phyloP scores from a whole-genome alignment of 1,284 basidiomycete genomes.

The Melampsora larici-populina region DNA sequence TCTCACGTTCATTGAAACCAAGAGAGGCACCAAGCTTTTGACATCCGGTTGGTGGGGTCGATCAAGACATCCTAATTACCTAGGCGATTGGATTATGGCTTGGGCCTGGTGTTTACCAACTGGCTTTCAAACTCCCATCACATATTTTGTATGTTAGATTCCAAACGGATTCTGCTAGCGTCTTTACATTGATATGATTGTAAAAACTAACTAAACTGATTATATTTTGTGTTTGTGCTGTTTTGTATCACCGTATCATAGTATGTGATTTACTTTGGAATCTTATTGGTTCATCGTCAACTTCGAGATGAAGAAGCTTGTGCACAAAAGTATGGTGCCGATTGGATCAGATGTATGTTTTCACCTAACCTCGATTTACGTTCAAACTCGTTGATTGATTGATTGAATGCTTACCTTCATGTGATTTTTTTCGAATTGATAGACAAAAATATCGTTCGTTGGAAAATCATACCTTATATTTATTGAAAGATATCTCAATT shows the following conservation, averaged over 20 bases:
- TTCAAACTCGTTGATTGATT: background rate
- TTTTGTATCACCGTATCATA: background rate
- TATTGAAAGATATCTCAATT: background rate
- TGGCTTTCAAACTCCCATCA: slow-evolving; percentile 83
- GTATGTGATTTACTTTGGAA: slow-evolving; percentile 78
- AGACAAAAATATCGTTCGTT: slow-evolving; percentile 33
- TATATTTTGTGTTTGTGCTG: background rate
- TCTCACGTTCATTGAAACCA: slow-evolving; percentile 47
- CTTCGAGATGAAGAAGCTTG: slow-evolving; percentile 88
- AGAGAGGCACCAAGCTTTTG: slow-evolving; percentile 81
- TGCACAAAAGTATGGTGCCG: slow-evolving; percentile 66
- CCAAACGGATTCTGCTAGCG: background rate
- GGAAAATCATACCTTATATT: slow-evolving; percentile 36
- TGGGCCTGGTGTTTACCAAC: slow-evolving; percentile 90
- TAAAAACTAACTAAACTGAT: background rate
- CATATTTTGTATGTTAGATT: slow-evolving; percentile 67
- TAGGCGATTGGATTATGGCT: slow-evolving; percentile 83
- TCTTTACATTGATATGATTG: too few relatives aligned
- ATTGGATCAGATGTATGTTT: slow-evolving; percentile 37
- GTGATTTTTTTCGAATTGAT: background rate
- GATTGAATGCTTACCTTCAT: background rate
- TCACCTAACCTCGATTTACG: background rate
- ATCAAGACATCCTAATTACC: slow-evolving; percentile 74
- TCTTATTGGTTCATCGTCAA: slow-evolving; percentile 87
- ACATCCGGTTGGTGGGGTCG: slow-evolving; percentile 97